These are phyloP conservation scores for Fusarium odoratissimum DNA, from an alignment of 2,329 filamentous ascomycete genomes.

Conservation along the genomic window DNA sequence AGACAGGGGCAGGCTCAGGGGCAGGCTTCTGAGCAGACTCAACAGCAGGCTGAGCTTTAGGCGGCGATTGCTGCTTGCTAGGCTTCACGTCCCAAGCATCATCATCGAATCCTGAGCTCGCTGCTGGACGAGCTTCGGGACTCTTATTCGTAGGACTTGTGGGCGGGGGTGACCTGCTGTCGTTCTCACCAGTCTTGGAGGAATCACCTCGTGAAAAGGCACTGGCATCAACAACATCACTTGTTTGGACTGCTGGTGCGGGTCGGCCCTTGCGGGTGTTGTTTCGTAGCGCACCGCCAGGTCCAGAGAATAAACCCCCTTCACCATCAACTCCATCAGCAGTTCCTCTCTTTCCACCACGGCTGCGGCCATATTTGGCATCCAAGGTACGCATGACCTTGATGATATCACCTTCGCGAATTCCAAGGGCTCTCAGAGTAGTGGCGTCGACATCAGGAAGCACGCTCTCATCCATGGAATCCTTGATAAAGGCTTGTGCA, in stretches of 20 bases:
- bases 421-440: slow-evolving; percentile 85
- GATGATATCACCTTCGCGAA: slow-evolving; percentile 96
- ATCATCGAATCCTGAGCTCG: slow-evolving; percentile 82
- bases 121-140: slow-evolving; percentile 40
- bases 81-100: slow-evolving; percentile 98
- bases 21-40: slow-evolving; percentile 42
- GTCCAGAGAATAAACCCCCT: slow-evolving; percentile 87
- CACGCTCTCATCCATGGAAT: slow-evolving; percentile 96
- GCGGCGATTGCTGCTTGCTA: slow-evolving; percentile 64
- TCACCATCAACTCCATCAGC: slow-evolving; percentile 67
- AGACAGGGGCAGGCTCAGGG: slow-evolving; percentile 23
- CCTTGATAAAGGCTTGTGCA: slow-evolving; percentile 85
- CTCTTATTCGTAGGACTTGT: slow-evolving; percentile 47
- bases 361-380: slow-evolving; percentile 76
- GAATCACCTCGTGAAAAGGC: slow-evolving; percentile 75
- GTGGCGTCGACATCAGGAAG: slow-evolving; percentile 88
- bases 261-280: slow-evolving; percentile 94
- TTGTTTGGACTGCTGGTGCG: slow-evolving; percentile 85
- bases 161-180: slow-evolving; percentile 36
- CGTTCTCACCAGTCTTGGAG: slow-evolving; percentile 36
- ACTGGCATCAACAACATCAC: slow-evolving; percentile 87
- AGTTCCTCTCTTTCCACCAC: slow-evolving; percentile 52
- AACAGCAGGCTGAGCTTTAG: slow-evolving; percentile 31
- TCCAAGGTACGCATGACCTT: slow-evolving; percentile 93
- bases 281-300: slow-evolving; percentile 90